Conservation (phyloP, 441 rosid species). For the Omphalea diandra region DNA sequence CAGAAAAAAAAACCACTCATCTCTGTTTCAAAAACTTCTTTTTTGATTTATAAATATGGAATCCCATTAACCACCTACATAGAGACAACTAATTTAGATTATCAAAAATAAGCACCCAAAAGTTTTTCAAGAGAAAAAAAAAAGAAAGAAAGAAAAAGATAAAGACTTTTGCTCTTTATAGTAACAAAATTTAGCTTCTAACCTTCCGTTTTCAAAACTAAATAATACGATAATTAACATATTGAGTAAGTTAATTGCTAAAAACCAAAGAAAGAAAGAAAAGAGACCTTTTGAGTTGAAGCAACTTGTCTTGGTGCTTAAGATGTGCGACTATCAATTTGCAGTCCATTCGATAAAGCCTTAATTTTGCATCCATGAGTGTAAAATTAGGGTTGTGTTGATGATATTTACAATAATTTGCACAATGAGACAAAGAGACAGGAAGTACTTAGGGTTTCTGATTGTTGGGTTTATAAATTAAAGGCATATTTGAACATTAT, state of each 20-base stretch:
- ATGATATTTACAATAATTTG: background rate
- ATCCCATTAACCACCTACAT: constrained; percentile 78
- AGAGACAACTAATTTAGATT: background rate
- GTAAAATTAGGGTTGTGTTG: background rate
- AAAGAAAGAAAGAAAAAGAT: no score
- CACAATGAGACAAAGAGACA: no score
- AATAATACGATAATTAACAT: no score
- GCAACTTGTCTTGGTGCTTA: constrained; percentile 43
- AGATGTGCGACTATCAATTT: constrained; percentile 39
- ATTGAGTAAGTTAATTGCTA: background rate
- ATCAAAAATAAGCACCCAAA: no score
- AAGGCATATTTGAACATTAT: no score
- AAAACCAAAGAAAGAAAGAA: background rate
- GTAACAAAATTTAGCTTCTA: no score
- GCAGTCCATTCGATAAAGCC: constrained; percentile 34
- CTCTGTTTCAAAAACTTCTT: constrained; percentile 37
- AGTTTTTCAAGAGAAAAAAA: no score
- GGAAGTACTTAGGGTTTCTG: no score
- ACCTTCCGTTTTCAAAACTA: no score
- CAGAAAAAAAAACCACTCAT: constrained; percentile 36
- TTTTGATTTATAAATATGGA: constrained; percentile 37
- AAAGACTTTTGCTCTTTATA: no score
- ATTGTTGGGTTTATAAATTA: constrained; percentile 8
- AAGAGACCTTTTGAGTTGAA: constrained; percentile 53
- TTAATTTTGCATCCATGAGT: constrained; percentile 22